Percentiles rank a stretch among this genome's conserved stretches.
These are phyloP conservation scores for Lasiodiplodia theobromae DNA, from an alignment of 2,329 filamentous ascomycete species.

Conservation along the genomic window DNA sequence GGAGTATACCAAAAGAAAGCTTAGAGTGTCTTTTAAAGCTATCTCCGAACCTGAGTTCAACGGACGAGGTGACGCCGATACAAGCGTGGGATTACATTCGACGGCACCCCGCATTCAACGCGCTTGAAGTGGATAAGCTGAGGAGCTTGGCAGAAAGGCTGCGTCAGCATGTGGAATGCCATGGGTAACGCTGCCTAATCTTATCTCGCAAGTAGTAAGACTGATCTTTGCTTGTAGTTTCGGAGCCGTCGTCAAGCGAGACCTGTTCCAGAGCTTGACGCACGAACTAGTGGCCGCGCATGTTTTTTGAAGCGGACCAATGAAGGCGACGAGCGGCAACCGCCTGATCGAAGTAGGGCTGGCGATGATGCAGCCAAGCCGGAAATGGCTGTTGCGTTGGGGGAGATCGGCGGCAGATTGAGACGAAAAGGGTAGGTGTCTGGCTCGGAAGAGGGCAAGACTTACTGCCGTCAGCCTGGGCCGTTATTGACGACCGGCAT, in stretches of 20 bases:
- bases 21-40: constrained; percentile 37
- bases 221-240: not conserved
- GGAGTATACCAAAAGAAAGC: constrained; percentile 34
- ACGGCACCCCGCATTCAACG: constrained; percentile 36
- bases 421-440: not conserved
- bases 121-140: constrained; percentile 34
- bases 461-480: not conserved
- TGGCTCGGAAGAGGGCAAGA: not conserved
- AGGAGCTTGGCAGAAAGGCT: not conserved
- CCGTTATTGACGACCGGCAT: not conserved
- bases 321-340: not conserved
- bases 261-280: too few relatives aligned
- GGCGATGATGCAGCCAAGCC: not conserved
- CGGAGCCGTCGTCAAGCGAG: not conserved
- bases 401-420: not conserved
- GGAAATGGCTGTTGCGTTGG: too few relatives aligned
- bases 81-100: constrained; percentile 46
- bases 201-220: too few relatives aligned
- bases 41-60: constrained; percentile 34
- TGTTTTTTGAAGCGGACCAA: not conserved
- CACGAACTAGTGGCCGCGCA: not conserved
- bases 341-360: not conserved
- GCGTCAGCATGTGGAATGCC: not conserved
- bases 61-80: constrained; percentile 45
- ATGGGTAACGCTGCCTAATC: not conserved